Conservation (phyloP, 768 basidiomycete species). For the Naganishia onofrii region DNA sequence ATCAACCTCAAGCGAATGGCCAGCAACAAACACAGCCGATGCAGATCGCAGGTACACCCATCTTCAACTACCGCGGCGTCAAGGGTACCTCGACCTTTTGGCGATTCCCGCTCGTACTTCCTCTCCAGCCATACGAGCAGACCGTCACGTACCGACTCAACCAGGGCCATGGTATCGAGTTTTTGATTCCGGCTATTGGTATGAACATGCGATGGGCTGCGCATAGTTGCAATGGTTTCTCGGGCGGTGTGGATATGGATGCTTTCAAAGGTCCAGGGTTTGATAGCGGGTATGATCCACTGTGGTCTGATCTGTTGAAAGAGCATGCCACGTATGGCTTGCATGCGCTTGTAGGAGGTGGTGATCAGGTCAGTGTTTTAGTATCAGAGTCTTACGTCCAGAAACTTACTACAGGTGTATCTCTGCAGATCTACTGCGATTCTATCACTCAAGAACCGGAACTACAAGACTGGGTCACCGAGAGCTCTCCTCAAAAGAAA, state of each 20-base stretch:
- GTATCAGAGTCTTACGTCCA: background rate
- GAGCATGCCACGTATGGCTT: constrained; percentile 77
- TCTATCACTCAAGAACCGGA: constrained; percentile 71
- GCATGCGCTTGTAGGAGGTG: constrained; percentile 88
- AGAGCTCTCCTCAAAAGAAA: constrained; percentile 63
- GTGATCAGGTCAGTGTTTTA: constrained; percentile 62
- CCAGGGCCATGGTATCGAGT: constrained; percentile 69
- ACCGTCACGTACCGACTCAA: constrained; percentile 78
- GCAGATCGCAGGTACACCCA: constrained; percentile 33
- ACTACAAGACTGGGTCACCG: constrained; percentile 67
- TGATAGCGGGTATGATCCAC: constrained; percentile 77
- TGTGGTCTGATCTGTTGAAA: constrained; percentile 87
- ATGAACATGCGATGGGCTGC: constrained; percentile 91
- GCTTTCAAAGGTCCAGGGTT: constrained; percentile 62
- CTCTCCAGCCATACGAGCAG: constrained; percentile 69
- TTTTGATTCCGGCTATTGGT: constrained; percentile 73
- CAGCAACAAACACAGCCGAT: constrained; percentile 7
- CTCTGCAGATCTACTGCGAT: constrained; percentile 57
- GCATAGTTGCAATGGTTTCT: constrained; percentile 58
- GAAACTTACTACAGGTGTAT: background rate
- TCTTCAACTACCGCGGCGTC: constrained; percentile 40
- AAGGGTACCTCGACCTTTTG: constrained; percentile 85
- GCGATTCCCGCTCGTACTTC: constrained; percentile 83
- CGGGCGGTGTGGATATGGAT: constrained; percentile 67
- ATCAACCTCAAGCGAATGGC: constrained; percentile 25